phyloP scores from a whole-genome alignment of 78 protist species.

The Chrysochromulina parva region DNA sequence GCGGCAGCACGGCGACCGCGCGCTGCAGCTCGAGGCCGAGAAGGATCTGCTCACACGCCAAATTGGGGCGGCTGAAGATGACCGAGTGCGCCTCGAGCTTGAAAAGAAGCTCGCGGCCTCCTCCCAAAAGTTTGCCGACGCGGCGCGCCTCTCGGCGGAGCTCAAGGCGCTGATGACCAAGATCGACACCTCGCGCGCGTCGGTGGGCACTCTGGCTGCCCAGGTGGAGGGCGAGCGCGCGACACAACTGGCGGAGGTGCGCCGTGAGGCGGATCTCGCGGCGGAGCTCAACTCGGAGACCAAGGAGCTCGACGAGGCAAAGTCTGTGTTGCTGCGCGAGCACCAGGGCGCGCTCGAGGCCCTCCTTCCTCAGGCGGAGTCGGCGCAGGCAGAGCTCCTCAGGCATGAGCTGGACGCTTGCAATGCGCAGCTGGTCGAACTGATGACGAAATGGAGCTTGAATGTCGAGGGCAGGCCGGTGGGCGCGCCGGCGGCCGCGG shows the following conservation, averaged over 20 bases:
- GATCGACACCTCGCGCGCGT: not conserved
- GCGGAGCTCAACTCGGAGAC: too few species aligned
- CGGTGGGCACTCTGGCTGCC: not conserved
- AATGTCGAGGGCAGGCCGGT: not conserved
- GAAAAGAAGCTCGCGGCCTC: constrained; percentile 13
- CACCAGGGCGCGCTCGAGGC: not conserved
- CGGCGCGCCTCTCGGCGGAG: not conserved
- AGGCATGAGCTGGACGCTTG: not conserved
- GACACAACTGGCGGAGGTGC: not conserved
- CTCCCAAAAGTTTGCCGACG: constrained; percentile 24
- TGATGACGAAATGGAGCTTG: not conserved
- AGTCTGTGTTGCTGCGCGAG: too few species aligned
- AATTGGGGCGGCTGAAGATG: not conserved
- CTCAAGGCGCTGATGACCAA: not conserved
- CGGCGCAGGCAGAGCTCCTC: not conserved
- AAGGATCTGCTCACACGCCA: not conserved
- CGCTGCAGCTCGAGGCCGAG: constrained; percentile 10
- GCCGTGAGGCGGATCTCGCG: too few species aligned
- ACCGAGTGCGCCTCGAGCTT: not conserved
- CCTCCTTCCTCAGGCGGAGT: not conserved
- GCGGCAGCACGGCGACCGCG: not conserved
- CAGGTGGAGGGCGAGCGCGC: not conserved
- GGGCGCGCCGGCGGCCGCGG: too few species aligned
- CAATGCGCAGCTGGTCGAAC: not conserved
- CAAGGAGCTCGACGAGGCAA: too few species aligned